Conservation (phyloP, 345 rosid genomes). For the Hibiscus tridactylites region DNA sequence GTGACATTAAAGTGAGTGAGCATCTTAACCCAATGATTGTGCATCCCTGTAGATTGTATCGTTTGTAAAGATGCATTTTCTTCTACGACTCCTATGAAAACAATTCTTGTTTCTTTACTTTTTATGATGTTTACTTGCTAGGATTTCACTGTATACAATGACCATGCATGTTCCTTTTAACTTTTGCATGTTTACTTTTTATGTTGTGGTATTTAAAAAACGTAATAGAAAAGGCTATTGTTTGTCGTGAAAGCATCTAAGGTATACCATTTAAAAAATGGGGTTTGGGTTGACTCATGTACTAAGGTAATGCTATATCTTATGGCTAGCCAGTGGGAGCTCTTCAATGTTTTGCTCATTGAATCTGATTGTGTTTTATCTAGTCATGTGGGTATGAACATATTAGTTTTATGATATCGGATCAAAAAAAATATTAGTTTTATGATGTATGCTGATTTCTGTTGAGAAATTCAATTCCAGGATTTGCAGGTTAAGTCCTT, state of each 20-base stretch:
- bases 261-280: not conserved
- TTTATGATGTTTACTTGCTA: not conserved
- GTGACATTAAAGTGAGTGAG: slow-evolving; percentile 44
- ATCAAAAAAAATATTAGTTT: not conserved
- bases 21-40: not conserved
- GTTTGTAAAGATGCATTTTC: not conserved
- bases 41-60: too few species aligned
- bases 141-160: not conserved
- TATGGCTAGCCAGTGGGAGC: slow-evolving; percentile 6
- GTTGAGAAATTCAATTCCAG: slow-evolving; percentile 13
- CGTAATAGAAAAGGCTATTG: not conserved
- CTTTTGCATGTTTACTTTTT: not conserved
- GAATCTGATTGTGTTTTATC: not conserved
- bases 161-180: not conserved
- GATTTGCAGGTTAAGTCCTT: slow-evolving; percentile 23
- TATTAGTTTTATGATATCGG: not conserved
- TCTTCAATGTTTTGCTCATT: not conserved
- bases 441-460: not conserved
- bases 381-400: not conserved
- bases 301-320: not conserved
- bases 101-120: too few species aligned
- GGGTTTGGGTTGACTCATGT: not conserved
- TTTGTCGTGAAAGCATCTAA: not conserved
- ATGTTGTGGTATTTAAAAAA: not conserved
- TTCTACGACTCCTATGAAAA: too few species aligned